phyloP scores from a whole-genome alignment of 2,329 filamentous ascomycete genomes.

The Alternaria gansuensis region DNA sequence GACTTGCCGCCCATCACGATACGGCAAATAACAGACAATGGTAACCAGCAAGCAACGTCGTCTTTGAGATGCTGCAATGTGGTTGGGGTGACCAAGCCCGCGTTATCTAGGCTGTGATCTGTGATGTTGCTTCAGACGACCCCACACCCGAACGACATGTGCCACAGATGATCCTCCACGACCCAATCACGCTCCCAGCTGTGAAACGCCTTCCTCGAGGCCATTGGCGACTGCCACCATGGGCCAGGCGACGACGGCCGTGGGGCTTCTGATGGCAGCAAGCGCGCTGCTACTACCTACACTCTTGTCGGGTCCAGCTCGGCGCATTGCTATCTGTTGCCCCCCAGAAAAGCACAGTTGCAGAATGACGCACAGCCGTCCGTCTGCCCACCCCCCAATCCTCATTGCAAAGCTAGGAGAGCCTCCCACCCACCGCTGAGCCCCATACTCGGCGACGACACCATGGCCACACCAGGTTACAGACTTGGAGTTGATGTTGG shows the following conservation, averaged over 20 bases:
- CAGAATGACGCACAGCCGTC: slow-evolving; percentile 21
- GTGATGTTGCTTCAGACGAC: neutral
- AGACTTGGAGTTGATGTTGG: slow-evolving; percentile 49
- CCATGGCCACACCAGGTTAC: slow-evolving; percentile 34
- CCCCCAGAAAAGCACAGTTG: slow-evolving; percentile 21
- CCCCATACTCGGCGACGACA: neutral
- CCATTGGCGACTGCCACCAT: slow-evolving; percentile 3
- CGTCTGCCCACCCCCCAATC: neutral
- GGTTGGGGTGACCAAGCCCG: neutral
- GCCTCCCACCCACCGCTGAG: neutral
- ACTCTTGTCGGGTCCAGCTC: slow-evolving; percentile 15
- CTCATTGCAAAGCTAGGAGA: slow-evolving; percentile 4
- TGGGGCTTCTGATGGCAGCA: slow-evolving; percentile 7
- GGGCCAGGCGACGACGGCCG: neutral
- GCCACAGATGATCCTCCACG: slow-evolving; percentile 10
- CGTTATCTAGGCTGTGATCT: no score
- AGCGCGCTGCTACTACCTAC: slow-evolving; percentile 5
- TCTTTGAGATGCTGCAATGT: neutral
- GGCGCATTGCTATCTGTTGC: slow-evolving; percentile 8
- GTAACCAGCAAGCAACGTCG: neutral
- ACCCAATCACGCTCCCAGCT: neutral
- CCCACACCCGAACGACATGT: slow-evolving; percentile 7
- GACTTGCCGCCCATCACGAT: no score
- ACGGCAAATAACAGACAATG: neutral
- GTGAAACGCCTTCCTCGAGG: neutral